Conservation (phyloP, 495 filamentous ascomycete genomes). For the Hypoxylon intermedium region DNA sequence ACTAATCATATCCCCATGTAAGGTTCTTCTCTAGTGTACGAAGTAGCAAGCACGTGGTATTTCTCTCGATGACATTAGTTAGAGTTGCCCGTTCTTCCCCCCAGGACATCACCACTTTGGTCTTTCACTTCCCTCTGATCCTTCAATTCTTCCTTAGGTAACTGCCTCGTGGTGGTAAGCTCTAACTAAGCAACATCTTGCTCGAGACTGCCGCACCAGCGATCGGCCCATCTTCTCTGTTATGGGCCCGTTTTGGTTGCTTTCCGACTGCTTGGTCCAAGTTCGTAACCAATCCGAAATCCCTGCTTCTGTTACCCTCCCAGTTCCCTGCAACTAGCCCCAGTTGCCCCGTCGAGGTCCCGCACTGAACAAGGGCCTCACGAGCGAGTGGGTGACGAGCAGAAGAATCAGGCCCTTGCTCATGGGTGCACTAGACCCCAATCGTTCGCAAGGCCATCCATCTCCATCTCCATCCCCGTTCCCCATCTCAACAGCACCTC, state of each 20-base stretch:
- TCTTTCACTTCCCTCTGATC: neutral
- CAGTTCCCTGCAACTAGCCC: constrained; percentile 29
- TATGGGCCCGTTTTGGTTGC: constrained; percentile 25
- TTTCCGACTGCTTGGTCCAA: constrained; percentile 31
- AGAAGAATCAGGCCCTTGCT: constrained; percentile 15
- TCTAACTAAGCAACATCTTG: constrained; percentile 11
- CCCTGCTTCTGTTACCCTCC: constrained; percentile 18
- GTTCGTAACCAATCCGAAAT: constrained; percentile 25
- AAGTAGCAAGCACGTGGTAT: no score
- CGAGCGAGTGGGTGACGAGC: constrained; percentile 32
- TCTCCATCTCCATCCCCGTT: constrained; percentile 26
- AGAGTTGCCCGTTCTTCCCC: no score
- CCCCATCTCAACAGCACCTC: no score
- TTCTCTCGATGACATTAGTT: no score
- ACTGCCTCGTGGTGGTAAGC: neutral
- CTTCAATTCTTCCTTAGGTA: neutral
- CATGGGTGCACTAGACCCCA: constrained; percentile 24
- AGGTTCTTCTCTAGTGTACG: no score
- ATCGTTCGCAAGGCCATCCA: constrained; percentile 16
- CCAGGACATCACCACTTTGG: no score
- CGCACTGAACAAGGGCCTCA: constrained; percentile 32
- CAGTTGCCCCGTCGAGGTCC: constrained; percentile 35
- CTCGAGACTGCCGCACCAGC: constrained; percentile 15
- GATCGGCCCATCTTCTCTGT: constrained; percentile 14
- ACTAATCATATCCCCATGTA: constrained; percentile 22